Conservation (phyloP, 73 alveolate genomes). For the Blepharisma japonicum region DNA sequence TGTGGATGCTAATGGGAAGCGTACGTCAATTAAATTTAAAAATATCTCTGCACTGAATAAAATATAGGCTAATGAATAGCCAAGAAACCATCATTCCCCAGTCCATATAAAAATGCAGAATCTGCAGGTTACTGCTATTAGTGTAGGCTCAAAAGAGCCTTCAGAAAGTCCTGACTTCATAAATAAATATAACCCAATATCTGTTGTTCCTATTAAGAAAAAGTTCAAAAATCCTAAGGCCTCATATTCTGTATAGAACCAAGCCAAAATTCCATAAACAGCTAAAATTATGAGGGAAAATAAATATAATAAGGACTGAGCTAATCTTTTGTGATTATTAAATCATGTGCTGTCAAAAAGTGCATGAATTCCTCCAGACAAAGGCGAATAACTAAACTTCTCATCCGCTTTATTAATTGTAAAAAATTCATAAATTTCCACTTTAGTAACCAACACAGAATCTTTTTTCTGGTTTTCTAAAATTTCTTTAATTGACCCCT, state of each 20-base stretch:
- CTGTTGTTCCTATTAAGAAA: constrained; percentile 47
- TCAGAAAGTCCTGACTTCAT: constrained; percentile 32
- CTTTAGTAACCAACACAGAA: constrained; percentile 38
- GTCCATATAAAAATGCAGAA: constrained; percentile 44
- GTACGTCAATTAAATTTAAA: constrained; percentile 29
- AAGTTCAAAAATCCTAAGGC: constrained; percentile 36
- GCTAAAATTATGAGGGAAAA: constrained; percentile 41
- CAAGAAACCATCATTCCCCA: constrained; percentile 64
- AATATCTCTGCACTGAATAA: constrained; percentile 36
- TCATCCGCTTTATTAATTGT: constrained; percentile 42
- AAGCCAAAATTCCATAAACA: constrained; percentile 40
- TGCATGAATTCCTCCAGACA: constrained; percentile 52
- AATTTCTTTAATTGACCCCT: constrained; percentile 44
- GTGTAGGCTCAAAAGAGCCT: constrained; percentile 38
- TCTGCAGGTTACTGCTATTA: constrained; percentile 37
- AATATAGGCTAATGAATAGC: constrained; percentile 45
- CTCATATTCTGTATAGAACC: constrained; percentile 12
- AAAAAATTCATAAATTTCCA: constrained; percentile 47
- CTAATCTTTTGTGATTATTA: not conserved
- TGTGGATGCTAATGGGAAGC: constrained; percentile 53
- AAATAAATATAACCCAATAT: constrained; percentile 42
- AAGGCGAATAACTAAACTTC: constrained; percentile 33
- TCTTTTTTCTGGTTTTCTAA: constrained; percentile 37
- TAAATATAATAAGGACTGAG: constrained; percentile 30
- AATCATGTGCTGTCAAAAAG: constrained; percentile 22